A percentile compares a stretch with the other conserved stretches of the same genome.
These are phyloP conservation scores for Calocybe indica DNA, from an alignment of 768 basidiomycete genomes.

Conservation along the genomic window DNA sequence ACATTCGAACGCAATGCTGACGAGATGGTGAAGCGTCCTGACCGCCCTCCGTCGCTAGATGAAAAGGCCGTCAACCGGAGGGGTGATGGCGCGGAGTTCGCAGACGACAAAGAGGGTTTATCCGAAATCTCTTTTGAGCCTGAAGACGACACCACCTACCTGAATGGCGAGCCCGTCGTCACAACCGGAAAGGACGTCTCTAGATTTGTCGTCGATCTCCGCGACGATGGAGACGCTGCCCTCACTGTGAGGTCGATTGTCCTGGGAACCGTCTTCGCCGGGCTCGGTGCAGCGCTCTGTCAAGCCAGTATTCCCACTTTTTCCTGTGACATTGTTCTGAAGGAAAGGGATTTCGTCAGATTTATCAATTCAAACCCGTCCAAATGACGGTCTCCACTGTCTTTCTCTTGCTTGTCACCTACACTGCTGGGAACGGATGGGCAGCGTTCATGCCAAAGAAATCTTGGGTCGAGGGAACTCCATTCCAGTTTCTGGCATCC, in stretches of 20 bases:
- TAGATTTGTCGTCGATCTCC: constrained; percentile 45
- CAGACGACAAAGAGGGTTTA: constrained; percentile 13
- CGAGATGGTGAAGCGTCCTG: background rate
- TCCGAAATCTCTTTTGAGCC: constrained; percentile 15
- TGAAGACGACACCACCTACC: constrained; percentile 22
- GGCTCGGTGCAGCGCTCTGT: constrained; percentile 49
- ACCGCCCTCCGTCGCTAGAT: background rate
- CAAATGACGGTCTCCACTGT: constrained; percentile 46
- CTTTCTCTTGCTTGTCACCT: constrained; percentile 50
- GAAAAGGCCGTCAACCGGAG: no score
- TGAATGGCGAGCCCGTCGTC: constrained; percentile 36
- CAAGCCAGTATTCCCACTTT: constrained; percentile 32
- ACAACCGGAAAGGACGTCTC: constrained; percentile 46
- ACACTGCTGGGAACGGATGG: constrained; percentile 46
- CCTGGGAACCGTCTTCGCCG: constrained; percentile 52
- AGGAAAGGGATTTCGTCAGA: constrained; percentile 23
- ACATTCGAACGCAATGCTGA: background rate
- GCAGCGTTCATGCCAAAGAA: constrained; percentile 37
- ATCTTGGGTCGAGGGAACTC: constrained; percentile 37
- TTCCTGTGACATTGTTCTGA: background rate
- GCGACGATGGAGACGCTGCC: constrained; percentile 52
- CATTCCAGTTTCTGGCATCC: constrained; percentile 32
- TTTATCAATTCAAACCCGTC: constrained; percentile 56
- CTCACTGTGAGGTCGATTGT: constrained; percentile 51
- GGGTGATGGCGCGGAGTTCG: background rate